Evolutionary conservation across 768 basidiomycete species (phyloP).

Genomic region (Russula sp.): DNA sequence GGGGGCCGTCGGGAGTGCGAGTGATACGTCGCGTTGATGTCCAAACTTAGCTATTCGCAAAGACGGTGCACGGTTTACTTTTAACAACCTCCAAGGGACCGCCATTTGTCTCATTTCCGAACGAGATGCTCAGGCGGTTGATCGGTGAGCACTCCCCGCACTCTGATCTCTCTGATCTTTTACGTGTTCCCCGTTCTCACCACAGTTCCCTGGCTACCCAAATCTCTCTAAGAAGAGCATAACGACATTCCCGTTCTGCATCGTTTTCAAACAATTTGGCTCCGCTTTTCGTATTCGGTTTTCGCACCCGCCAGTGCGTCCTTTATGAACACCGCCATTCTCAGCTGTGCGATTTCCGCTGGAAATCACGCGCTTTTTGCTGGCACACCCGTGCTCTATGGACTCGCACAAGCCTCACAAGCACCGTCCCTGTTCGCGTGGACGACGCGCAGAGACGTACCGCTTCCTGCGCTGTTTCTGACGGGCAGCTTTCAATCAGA

Average conservation of each 20-base stretch:
- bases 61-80: no score
- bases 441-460: constrained; percentile 68
- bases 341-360: constrained; percentile 79
- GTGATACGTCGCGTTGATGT: no score
- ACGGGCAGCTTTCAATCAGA: constrained; percentile 80
- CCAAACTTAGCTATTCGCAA: no score
- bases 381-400: constrained; percentile 78
- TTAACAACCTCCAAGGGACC: no score
- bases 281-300: constrained; percentile 39
- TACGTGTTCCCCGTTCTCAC: constrained; percentile 3
- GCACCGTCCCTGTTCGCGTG: constrained; percentile 68
- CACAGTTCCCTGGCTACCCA: constrained; percentile 74
- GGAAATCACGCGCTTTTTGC: constrained; percentile 87
- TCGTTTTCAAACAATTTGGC: constrained; percentile 74
- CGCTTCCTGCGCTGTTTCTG: constrained; percentile 62
- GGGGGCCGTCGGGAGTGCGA: no score
- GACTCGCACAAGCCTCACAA: constrained; percentile 59
- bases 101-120: no score
- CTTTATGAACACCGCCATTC: constrained; percentile 82
- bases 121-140: constrained; percentile 38
- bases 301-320: constrained; percentile 62
- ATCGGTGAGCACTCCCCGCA: constrained; percentile 50
- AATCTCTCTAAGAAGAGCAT: constrained; percentile 64
- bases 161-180: background rate
- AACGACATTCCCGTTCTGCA: constrained; percentile 84